Percentiles rank a stretch among this genome's conserved stretches.
Evolutionary conservation across 2,329 filamentous ascomycete genomes (phyloP).

Genomic region (Basipetospora chlamydospora): DNA sequence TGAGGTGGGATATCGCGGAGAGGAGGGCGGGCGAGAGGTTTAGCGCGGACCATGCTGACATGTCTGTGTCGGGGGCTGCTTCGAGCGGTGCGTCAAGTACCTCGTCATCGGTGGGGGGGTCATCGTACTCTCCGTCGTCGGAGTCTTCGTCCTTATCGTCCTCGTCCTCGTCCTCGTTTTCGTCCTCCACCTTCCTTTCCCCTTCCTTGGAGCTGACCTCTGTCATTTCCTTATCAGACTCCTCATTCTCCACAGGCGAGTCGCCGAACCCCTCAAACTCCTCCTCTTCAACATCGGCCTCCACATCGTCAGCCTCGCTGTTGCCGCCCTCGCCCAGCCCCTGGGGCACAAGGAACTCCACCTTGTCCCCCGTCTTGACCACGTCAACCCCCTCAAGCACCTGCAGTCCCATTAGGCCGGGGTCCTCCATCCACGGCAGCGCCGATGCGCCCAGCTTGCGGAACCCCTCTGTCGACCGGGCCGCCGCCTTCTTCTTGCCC

Average conservation of each 20-base stretch:
- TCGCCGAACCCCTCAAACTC: slow-evolving; percentile 56
- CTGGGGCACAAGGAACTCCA: slow-evolving; percentile 38
- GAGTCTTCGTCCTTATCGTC: slow-evolving; percentile 10
- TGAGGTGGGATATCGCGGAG: slow-evolving; percentile 61
- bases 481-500: neutral
- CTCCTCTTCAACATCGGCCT: slow-evolving; percentile 25
- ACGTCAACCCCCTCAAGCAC: slow-evolving; percentile 86
- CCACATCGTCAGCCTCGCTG: slow-evolving; percentile 8
- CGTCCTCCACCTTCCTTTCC: slow-evolving; percentile 13
- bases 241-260: slow-evolving; percentile 17
- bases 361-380: slow-evolving; percentile 45
- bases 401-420: slow-evolving; percentile 81
- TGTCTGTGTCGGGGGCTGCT: slow-evolving; percentile 48
- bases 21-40: slow-evolving; percentile 59
- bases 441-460: slow-evolving; percentile 28
- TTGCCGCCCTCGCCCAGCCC: slow-evolving; percentile 9
- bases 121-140: slow-evolving; percentile 15
- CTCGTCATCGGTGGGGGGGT: slow-evolving; percentile 23
- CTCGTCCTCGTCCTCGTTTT: slow-evolving; percentile 18
- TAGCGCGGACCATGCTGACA: slow-evolving; percentile 66
- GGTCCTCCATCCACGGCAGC: slow-evolving; percentile 56
- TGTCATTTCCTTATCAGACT: slow-evolving; percentile 14
- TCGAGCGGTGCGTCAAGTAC: slow-evolving; percentile 11
- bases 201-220: slow-evolving; percentile 16
- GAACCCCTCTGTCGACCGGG: slow-evolving; percentile 5